Conservation (phyloP, 2,329 filamentous ascomycete genomes). For the Colletotrichum sp. region DNA sequence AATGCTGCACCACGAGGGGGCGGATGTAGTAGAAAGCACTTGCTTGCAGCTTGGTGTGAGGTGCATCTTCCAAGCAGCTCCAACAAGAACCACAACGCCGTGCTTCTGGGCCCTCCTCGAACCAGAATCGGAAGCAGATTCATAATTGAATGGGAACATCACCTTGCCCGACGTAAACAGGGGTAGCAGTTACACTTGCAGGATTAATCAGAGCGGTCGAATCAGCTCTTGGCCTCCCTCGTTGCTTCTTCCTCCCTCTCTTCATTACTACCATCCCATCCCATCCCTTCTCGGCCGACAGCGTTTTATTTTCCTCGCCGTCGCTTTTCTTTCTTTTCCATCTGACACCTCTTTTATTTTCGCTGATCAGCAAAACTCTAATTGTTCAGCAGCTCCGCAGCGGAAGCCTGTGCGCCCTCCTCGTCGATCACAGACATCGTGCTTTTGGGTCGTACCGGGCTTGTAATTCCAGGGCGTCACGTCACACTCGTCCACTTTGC, state of each 20-base stretch:
- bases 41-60: background rate
- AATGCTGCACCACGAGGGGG: background rate
- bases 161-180: background rate
- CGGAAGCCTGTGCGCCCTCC: background rate
- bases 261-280: background rate
- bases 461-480: background rate
- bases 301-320: background rate
- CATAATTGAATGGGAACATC: background rate
- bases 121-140: background rate
- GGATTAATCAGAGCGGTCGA: background rate
- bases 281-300: background rate
- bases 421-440: background rate
- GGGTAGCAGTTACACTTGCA: background rate
- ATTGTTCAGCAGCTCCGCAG: background rate
- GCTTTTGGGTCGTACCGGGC: background rate
- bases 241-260: background rate
- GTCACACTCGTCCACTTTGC: background rate
- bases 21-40: background rate
- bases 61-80: background rate
- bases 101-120: background rate
- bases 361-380: background rate
- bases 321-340: background rate
- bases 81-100: background rate
- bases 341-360: background rate
- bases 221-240: background rate